Evolutionary conservation across 257 asterid genomes (phyloP).

Genomic region (Cynanchum wilfordii): DNA sequence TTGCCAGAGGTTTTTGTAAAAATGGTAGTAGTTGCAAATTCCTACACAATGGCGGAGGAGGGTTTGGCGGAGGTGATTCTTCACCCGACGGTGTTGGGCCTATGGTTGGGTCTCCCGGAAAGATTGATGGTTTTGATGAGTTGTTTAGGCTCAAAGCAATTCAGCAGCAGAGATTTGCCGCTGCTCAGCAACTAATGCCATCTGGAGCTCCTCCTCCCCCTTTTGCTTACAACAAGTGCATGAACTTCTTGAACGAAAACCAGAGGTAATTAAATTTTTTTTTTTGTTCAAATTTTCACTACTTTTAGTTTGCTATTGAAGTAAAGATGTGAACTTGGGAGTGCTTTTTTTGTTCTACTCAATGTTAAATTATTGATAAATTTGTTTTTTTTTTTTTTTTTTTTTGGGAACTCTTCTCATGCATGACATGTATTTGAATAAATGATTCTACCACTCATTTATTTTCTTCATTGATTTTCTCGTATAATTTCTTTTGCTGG

Average conservation of each 20-base stretch:
- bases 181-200: constrained; percentile 46
- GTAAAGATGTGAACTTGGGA: constrained; percentile 20
- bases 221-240: constrained; percentile 50
- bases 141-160: constrained; percentile 61
- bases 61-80: constrained; percentile 15
- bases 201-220: constrained; percentile 56
- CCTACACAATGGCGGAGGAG: constrained; percentile 39
- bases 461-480: background rate
- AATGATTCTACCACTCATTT: background rate
- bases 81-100: constrained; percentile 19
- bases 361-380: background rate
- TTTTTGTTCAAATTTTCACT: background rate
- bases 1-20: constrained; percentile 71
- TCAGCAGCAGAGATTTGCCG: constrained; percentile 72
- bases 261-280: constrained; percentile 37
- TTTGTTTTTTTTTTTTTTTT: constrained; percentile 9
- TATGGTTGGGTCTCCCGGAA: constrained; percentile 49
- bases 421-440: background rate
- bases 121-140: constrained; percentile 58
- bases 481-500: background rate
- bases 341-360: constrained; percentile 2
- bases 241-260: constrained; percentile 51
- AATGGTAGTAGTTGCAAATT: constrained; percentile 64
- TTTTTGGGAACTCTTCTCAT: constrained; percentile 17
- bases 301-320: constrained; percentile 11